These are phyloP conservation scores for Coniochaeta pulveracea DNA, from an alignment of 2,329 filamentous ascomycete genomes.

Conservation along the genomic window DNA sequence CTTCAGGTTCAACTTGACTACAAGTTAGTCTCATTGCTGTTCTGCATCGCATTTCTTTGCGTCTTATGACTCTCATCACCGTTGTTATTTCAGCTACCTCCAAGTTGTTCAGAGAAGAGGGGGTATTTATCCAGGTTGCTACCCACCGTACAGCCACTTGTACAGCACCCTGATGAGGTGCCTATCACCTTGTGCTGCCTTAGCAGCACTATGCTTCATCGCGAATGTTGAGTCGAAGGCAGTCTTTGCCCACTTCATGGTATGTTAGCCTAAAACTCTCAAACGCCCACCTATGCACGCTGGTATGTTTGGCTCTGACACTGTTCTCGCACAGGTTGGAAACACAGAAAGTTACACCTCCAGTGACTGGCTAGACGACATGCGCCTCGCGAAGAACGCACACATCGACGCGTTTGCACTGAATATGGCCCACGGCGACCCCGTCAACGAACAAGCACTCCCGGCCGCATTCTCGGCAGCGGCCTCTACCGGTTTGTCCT, in stretches of 20 bases:
- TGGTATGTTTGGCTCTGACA: constrained; percentile 2
- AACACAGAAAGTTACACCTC: constrained; percentile 1
- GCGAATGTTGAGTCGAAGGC: constrained; percentile 1
- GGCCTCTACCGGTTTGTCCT: constrained; percentile 1
- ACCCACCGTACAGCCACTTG: too few species aligned
- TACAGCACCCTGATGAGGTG: too few species aligned
- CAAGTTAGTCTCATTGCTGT: too few species aligned
- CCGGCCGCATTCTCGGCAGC: constrained; percentile 5
- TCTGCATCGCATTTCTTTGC: too few species aligned
- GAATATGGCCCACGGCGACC: constrained; percentile 6
- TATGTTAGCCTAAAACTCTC: background rate
- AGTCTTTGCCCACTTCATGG: constrained; percentile 7
- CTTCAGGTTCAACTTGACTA: too few species aligned
- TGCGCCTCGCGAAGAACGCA: constrained; percentile 2
- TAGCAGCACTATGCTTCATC: too few species aligned
- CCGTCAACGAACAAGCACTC: background rate
- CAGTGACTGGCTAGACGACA: constrained; percentile 6
- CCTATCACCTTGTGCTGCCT: too few species aligned
- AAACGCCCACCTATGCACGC: background rate
- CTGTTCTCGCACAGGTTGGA: too few species aligned
- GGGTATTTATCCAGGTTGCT: too few species aligned
- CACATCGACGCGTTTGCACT: constrained; percentile 8
- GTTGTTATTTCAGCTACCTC: too few species aligned
- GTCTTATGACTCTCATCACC: too few species aligned
- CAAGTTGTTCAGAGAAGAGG: too few species aligned